phyloP scores from a whole-genome alignment of 805 yeast genomes.

The Monosporozyma servazzii region DNA sequence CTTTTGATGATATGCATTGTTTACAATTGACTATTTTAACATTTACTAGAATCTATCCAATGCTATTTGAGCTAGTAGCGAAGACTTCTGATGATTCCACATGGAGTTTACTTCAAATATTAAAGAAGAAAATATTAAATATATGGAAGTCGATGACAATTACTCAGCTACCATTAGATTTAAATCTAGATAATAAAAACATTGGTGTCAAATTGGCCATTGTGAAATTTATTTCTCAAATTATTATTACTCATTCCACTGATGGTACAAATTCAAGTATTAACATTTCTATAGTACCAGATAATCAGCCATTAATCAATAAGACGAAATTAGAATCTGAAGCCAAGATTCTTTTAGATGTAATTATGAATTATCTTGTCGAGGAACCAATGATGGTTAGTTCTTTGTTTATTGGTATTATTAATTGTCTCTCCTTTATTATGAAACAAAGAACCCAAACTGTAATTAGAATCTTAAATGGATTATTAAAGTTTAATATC shows the following conservation, averaged over 20 bases:
- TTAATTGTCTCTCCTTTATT: slow-evolving; percentile 54
- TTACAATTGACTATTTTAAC: slow-evolving; percentile 34
- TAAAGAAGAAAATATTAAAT: slow-evolving; percentile 52
- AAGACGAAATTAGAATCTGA: slow-evolving; percentile 54
- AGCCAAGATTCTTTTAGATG: slow-evolving; percentile 58
- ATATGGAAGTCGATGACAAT: slow-evolving; percentile 43
- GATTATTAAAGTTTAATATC: slow-evolving; percentile 51
- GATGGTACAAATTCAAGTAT: slow-evolving; percentile 9
- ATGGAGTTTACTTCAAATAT: slow-evolving; percentile 48
- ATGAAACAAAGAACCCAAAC: slow-evolving; percentile 59
- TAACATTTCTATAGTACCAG: slow-evolving; percentile 40
- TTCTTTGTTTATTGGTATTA: slow-evolving; percentile 55
- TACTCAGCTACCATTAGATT: slow-evolving; percentile 35
- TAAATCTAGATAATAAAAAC: slow-evolving; percentile 33
- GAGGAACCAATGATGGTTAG: slow-evolving; percentile 48
- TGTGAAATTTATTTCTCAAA: slow-evolving; percentile 59
- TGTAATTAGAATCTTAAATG: slow-evolving; percentile 45
- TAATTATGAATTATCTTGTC: slow-evolving; percentile 46
- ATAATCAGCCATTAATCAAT: slow-evolving; percentile 58
- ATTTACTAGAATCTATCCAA: slow-evolving; percentile 37
- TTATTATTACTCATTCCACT: slow-evolving; percentile 43
- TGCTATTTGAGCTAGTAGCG: slow-evolving; percentile 37
- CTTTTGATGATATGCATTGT: slow-evolving; percentile 22
- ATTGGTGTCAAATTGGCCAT: slow-evolving; percentile 57
- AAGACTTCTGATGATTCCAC: slow-evolving; percentile 31